These are phyloP conservation scores for Clonostachys chloroleuca DNA, from an alignment of 2,329 filamentous ascomycete species.

Conservation along the genomic window DNA sequence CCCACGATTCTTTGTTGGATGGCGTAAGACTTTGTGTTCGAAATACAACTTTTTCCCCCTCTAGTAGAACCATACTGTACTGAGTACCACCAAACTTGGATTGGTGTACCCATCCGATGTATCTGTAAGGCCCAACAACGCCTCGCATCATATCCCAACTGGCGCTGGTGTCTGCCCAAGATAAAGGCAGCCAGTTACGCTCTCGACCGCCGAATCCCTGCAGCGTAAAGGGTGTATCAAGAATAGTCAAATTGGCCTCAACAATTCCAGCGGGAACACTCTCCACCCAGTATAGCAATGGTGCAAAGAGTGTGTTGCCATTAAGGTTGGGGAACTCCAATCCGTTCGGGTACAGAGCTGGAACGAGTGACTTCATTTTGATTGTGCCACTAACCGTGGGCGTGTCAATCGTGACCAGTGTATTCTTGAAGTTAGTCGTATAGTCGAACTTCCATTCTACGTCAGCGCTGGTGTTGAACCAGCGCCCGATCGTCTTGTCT, in stretches of 20 bases:
- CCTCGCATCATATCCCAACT: conserved; percentile 7
- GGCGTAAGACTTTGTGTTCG: not conserved
- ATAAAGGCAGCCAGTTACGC: conserved; percentile 7
- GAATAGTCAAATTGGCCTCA: conserved; percentile 3
- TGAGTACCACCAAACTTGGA: not conserved
- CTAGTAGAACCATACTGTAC: not conserved
- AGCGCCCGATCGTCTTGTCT: not conserved
- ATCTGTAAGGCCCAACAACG: conserved; percentile 6
- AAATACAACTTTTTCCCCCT: not conserved
- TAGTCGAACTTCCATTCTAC: not conserved
- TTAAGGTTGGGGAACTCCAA: not conserved
- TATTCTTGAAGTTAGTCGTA: not conserved
- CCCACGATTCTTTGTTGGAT: not conserved
- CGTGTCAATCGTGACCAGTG: not conserved
- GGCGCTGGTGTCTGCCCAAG: conserved; percentile 6
- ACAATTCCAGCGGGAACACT: not conserved
- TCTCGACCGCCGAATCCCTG: conserved; percentile 6
- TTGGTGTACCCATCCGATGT: conserved; percentile 7
- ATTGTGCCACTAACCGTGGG: not conserved
- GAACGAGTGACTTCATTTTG: not conserved
- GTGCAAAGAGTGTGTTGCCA: not conserved
- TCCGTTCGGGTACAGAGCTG: not conserved
- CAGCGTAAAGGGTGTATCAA: conserved; percentile 5
- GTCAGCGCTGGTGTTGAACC: not conserved
- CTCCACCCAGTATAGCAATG: not conserved